Evolutionary conservation across 495 filamentous ascomycete species (phyloP).

Genomic region (Cudoniella acicularis): DNA sequence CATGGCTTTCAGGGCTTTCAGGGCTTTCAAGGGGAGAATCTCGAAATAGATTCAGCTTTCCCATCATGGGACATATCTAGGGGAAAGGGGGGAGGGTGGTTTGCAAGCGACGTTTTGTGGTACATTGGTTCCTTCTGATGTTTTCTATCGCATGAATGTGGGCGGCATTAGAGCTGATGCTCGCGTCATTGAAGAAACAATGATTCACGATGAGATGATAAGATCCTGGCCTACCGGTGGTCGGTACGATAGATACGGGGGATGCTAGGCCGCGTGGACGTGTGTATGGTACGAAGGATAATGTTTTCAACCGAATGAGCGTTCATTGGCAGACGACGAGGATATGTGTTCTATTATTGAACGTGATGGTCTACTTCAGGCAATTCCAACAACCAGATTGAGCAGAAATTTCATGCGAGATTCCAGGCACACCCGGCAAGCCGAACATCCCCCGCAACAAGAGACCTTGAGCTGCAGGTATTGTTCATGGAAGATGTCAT

Average conservation of each 20-base stretch:
- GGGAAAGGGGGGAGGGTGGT: background rate
- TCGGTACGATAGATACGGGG: background rate
- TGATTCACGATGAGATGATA: conserved; percentile 12
- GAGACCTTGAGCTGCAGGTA: conserved; percentile 1
- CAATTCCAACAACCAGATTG: conserved; percentile 14
- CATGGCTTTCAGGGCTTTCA: background rate
- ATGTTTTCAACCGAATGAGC: conserved; percentile 7
- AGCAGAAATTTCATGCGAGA: conserved; percentile 17
- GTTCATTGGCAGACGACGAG: conserved; percentile 16
- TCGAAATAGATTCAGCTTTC: conserved; percentile 13
- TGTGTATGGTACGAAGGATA: background rate
- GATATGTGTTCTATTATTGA: conserved; percentile 23
- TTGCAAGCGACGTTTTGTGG: background rate
- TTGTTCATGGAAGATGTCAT: background rate
- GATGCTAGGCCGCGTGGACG: conserved; percentile 16
- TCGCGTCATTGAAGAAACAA: conserved; percentile 20
- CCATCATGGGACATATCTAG: background rate
- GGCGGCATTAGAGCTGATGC: conserved; percentile 1
- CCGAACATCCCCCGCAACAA: conserved; percentile 2
- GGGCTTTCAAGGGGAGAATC: background rate
- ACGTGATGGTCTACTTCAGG: conserved; percentile 11
- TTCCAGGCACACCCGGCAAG: background rate
- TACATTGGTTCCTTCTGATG: conserved; percentile 3
- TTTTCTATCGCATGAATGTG: conserved; percentile 20
- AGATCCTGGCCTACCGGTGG: background rate